Evolutionary conservation across 176 grass and related monocot species (phyloP), one percentile per base, ranked within the genome.

Genomic region (Phoenix roebelenii): DNA sequence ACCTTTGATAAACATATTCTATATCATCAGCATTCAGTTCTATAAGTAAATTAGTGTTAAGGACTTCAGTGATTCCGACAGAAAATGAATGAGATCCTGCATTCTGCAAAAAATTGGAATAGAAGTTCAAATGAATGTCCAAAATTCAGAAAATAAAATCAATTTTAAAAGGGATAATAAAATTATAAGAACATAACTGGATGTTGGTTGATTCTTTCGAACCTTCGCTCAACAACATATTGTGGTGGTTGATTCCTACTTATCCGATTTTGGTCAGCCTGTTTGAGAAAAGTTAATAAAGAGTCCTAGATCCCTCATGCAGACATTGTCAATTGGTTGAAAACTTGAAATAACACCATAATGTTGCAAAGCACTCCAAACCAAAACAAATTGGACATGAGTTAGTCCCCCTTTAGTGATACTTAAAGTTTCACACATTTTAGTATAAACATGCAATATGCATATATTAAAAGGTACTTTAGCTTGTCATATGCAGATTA

Each of bases 21-120:
- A 95, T 87, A 72, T 90, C 86, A 79, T 90, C 91, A 65, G 91
- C 91, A 84, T 61, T 79, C 29, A 95, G 54, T 65, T 95, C 91
- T 76, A 95, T 57, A 60, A 84, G 69, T 51, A 90, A 82, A 77
- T 96, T 87, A 51, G 80, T 80, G 66, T 75, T 85, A 52, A 77
- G 23, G 58, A 57, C 65, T 71, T 96, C 83, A 56, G 77, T 82
- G 23, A 96, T 66, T 71, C 92, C 92, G 49, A 96, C 9, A 18
- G 92, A 96, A 65, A 96, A 96, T 14, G 77, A 73, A 58, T 80
- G 75, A 51, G 52, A 64, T 73, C 80, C 78, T 66, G 80, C 86
- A 80, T 85, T 49, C 92, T 96, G 82, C 51, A 67, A 0, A 20
- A 32, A 54, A 7, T 66, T 63, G 18, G 22, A 20, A 55, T 60